Conservation (phyloP, 805 yeast genomes). For the Yarrowia bubula region DNA sequence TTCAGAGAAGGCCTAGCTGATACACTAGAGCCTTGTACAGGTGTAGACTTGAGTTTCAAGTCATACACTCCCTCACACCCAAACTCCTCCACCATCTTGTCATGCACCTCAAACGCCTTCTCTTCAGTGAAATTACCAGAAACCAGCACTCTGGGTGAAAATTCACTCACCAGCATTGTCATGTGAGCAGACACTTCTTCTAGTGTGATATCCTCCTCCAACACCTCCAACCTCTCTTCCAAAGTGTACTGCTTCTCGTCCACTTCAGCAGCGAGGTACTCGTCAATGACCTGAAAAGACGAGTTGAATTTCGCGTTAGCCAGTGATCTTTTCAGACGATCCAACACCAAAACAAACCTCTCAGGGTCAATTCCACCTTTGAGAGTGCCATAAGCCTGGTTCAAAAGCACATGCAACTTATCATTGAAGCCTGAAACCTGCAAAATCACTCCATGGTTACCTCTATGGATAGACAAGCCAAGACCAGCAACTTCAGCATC, state of each 20-base stretch:
- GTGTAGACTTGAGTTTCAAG: background rate
- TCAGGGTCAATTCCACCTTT: background rate
- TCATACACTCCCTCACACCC: background rate
- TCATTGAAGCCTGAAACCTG: slow-evolving; percentile 12
- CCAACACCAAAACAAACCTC: background rate
- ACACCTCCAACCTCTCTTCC: slow-evolving; percentile 52
- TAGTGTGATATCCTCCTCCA: slow-evolving; percentile 60
- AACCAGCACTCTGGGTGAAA: background rate
- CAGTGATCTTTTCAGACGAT: background rate
- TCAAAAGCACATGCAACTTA: background rate
- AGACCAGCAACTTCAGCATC: background rate
- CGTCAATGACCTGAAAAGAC: slow-evolving; percentile 1
- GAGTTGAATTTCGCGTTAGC: background rate
- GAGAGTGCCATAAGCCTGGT: background rate
- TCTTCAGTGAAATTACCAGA: background rate
- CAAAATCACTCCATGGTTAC: background rate
- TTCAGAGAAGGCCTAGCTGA: slow-evolving; percentile 42
- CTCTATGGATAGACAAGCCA: background rate
- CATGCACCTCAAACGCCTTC: background rate
- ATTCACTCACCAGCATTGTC: background rate
- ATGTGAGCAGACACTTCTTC: background rate
- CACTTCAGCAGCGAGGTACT: background rate
- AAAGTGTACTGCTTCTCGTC: slow-evolving; percentile 33
- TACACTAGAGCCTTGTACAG: background rate
- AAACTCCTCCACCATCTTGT: background rate